Percentiles rank a stretch among this genome's conserved stretches.
phyloP scores from a whole-genome alignment of 2,329 filamentous ascomycete genomes.

The Botrytis squamosa region DNA sequence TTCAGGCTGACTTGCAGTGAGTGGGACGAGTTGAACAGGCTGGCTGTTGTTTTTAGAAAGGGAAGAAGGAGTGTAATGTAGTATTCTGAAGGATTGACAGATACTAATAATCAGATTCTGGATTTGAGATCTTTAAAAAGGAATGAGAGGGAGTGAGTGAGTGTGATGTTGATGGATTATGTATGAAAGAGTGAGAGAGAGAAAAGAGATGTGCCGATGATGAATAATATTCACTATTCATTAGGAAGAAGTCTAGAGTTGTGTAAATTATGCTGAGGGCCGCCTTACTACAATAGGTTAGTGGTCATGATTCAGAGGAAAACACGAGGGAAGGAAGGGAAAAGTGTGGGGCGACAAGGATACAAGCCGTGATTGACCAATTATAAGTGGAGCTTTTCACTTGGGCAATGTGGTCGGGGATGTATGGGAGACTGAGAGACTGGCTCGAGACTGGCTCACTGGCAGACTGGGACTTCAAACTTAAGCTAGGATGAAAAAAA shows the following conservation, averaged over 20 bases:
- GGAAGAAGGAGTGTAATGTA: slow-evolving; percentile 14
- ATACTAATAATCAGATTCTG: not conserved
- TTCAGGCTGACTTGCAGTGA: slow-evolving; percentile 17
- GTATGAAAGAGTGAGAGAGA: not conserved
- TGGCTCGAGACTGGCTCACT: too few relatives aligned
- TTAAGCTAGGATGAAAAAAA: too few relatives aligned
- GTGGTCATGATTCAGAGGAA: not conserved
- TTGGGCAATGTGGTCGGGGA: not conserved
- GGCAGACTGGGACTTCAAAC: too few relatives aligned
- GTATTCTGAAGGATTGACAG: slow-evolving; percentile 17
- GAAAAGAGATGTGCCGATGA: not conserved
- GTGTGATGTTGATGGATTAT: not conserved
- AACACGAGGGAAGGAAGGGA: not conserved
- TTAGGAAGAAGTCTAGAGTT: not conserved
- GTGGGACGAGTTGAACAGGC: slow-evolving; percentile 7
- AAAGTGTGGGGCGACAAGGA: not conserved
- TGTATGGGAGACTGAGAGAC: not conserved
- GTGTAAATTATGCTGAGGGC: slow-evolving; percentile 4
- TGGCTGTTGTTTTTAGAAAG: slow-evolving; percentile 16
- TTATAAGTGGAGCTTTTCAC: not conserved
- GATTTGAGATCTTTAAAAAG: not conserved
- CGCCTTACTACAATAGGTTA: not conserved
- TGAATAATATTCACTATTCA: slow-evolving; percentile 6
- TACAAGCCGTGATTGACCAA: not conserved
- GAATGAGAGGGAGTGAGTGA: not conserved